Evolutionary conservation across 345 rosid species (phyloP).

Genomic region (Eucalyptus tenuipes): DNA sequence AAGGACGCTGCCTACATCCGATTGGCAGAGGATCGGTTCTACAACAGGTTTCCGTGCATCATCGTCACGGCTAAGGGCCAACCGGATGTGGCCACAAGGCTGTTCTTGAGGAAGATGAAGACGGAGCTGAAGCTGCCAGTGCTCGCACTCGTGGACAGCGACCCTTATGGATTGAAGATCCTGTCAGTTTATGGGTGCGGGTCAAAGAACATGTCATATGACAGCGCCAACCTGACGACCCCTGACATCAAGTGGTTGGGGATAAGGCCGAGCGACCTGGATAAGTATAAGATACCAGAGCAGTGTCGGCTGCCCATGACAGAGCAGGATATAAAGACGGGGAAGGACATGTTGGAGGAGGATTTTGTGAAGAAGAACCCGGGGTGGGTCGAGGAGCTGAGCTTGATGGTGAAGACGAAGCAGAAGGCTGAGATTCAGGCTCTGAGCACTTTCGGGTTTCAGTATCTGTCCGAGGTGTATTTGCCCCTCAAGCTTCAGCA

Average conservation of each 20-base stretch:
- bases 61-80: conserved; percentile 95
- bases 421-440: conserved; percentile 99
- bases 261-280: conserved; percentile 86
- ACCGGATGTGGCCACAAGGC: conserved; percentile 93
- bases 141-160: conserved; percentile 91
- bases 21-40: conserved; percentile 90
- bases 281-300: conserved; percentile 82
- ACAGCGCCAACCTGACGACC: conserved; percentile 88
- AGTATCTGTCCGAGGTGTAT: conserved; percentile 93
- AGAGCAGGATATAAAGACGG: conserved; percentile 97
- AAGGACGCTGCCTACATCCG: conserved; percentile 95
- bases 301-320: conserved; percentile 96
- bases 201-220: conserved; percentile 97
- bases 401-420: conserved; percentile 88
- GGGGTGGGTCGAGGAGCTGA: conserved; percentile 96
- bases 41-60: conserved; percentile 89
- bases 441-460: conserved; percentile 88
- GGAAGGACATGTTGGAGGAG: conserved; percentile 89
- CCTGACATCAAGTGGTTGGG: conserved; percentile 98
- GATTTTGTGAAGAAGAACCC: conserved; percentile 99
- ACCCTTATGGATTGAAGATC: conserved; percentile 90
- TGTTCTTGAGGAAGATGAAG: conserved; percentile 93
- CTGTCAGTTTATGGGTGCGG: conserved; percentile 94
- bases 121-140: conserved; percentile 87
- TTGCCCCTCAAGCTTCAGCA: conserved; percentile 96